Base-by-base conservation (phyloP, 768 basidiomycete genomes). In the Rhodosporidiobolus odoratus region DNA sequence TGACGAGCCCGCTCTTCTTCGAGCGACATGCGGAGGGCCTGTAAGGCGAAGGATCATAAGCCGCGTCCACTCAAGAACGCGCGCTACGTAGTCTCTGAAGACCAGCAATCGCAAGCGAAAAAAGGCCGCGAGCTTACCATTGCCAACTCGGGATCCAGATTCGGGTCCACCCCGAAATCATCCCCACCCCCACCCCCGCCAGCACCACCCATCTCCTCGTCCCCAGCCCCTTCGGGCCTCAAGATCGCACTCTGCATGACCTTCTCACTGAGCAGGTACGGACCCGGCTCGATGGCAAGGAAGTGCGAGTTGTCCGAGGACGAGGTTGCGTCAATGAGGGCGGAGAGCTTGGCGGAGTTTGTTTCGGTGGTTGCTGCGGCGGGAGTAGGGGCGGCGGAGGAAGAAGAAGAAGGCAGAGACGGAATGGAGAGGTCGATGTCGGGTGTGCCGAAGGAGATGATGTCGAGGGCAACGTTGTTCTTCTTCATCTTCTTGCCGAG, bases 401-500 rank as follows among this genome's bases (percentile, higher is more conserved):
- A 34, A 78, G 79, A 9, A 87, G 90, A 77, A 86, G 86, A 77
- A 88, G 92, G 92, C 79, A 92, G 96, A 13, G 85, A 85, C 21
- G 97, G 83, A 59, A 97, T 83, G 79, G 98, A 94, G 27, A 97
- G 85, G 2, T 93, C 90, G 50, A 99, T 91, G 75, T 96, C 96
- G 79, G 62, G 54, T 86, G 86, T 78, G 88, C 95, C 95, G 79
- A 92, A 97, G 9, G 85, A 85, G 37, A 98, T 83, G 60, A 98
- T 83, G 80, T 99, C 96, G 34, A 98, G 85, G 2, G 94, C 91
- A 52, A 99, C 92, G 76, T 97, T 99, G 80, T 98, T 98, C 87
- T 99, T 99, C 84, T 97, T 97, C 71, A 99, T 84, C 80, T 92
- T 96, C 84, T 94, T 96, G 16, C 94, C 96, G 43, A 99, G 85